These are phyloP conservation scores for Stromatinia cepivora DNA, from an alignment of 2,329 filamentous ascomycete species.

Conservation along the genomic window DNA sequence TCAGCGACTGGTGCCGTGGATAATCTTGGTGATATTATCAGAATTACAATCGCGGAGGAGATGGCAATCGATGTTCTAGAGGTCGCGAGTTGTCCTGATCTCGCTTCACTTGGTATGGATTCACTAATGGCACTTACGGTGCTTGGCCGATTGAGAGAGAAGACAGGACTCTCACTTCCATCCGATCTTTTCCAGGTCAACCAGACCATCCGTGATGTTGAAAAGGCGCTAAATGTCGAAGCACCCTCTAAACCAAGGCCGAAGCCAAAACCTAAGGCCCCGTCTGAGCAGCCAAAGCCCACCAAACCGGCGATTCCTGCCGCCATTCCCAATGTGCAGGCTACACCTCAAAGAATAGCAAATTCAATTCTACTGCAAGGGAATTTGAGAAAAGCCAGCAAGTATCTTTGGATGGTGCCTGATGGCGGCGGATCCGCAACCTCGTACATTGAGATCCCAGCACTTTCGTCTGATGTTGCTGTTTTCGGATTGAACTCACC, in stretches of 20 bases:
- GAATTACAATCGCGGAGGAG: slow-evolving; percentile 68
- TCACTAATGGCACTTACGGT: slow-evolving; percentile 59
- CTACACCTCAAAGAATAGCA: slow-evolving; percentile 18
- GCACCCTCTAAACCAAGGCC: slow-evolving; percentile 20
- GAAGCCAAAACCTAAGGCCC: slow-evolving; percentile 35
- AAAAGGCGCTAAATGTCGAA: slow-evolving; percentile 60
- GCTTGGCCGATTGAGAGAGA: slow-evolving; percentile 55
- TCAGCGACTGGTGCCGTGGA: slow-evolving; percentile 50
- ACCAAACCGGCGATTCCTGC: slow-evolving; percentile 45
- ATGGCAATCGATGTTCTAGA: slow-evolving; percentile 71
- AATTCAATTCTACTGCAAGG: slow-evolving; percentile 48
- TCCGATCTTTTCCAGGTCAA: slow-evolving; percentile 62
- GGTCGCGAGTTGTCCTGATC: slow-evolving; percentile 53
- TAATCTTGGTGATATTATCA: slow-evolving; percentile 54
- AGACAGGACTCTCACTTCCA: slow-evolving; percentile 55
- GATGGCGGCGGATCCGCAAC: slow-evolving; percentile 50
- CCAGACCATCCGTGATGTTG: slow-evolving; percentile 63
- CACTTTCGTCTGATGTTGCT: slow-evolving; percentile 48
- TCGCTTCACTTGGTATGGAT: slow-evolving; percentile 60
- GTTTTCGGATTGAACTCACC: slow-evolving; percentile 66
- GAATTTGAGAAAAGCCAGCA: slow-evolving; percentile 49
- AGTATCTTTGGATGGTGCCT: slow-evolving; percentile 48
- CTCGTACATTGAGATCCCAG: slow-evolving; percentile 38
- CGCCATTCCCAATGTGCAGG: slow-evolving; percentile 41
- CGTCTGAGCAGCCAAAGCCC: slow-evolving; percentile 8